phyloP scores from a whole-genome alignment of 106 monocot genomes.

The Dendrobium huoshanense region DNA sequence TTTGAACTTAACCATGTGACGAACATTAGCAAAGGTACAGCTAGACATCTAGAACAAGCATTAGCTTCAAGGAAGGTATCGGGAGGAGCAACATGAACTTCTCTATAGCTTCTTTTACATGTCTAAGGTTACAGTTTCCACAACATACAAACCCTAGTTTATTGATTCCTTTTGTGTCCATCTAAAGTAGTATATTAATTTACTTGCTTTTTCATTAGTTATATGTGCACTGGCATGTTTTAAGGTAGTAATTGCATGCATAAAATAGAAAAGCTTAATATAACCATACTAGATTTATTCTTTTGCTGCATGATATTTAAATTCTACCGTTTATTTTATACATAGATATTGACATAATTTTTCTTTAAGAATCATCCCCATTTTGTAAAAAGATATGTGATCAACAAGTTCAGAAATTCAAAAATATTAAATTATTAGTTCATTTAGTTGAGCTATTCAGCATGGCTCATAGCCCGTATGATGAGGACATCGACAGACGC shows the following conservation, averaged over 20 bases:
- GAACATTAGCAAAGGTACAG: background rate
- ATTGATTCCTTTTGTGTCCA: background rate
- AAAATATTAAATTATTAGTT: background rate
- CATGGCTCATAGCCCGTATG: background rate
- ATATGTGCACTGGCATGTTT: background rate
- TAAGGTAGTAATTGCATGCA: background rate
- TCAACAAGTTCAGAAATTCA: background rate
- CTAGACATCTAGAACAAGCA: background rate
- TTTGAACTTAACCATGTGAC: background rate
- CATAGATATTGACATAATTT: background rate
- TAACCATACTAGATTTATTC: background rate
- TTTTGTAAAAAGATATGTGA: background rate
- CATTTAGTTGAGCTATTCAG: background rate
- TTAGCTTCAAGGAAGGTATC: background rate
- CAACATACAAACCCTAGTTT: background rate
- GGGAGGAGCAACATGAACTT: background rate
- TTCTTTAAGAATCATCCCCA: background rate
- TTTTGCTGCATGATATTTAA: background rate
- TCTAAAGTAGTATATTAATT: constrained; percentile 1
- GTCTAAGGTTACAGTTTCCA: background rate
- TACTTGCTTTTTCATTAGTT: background rate
- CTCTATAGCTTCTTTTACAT: background rate
- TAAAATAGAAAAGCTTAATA: background rate
- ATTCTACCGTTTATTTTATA: background rate
- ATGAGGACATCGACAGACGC: no score